A percentile compares a stretch with the other conserved stretches of the same genome.
Evolutionary conservation across 169 alveolate genomes (phyloP).

Genomic region (Plasmodium blacklocki): DNA sequence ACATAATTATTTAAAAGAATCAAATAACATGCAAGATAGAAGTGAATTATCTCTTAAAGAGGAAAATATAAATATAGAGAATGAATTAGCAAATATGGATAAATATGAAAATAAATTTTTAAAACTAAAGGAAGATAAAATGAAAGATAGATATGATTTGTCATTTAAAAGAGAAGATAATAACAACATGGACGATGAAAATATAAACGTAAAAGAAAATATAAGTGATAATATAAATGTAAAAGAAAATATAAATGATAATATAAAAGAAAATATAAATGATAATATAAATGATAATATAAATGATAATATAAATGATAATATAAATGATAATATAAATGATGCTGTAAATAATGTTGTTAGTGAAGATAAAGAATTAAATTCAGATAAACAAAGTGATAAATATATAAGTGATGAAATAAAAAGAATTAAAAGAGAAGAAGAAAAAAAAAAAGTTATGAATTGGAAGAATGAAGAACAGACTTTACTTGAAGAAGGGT

Average conservation of each 20-base stretch:
- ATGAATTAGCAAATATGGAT: neutral
- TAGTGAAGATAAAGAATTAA: neutral
- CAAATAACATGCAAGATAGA: too few species aligned
- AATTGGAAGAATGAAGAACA: slow-evolving; percentile 66
- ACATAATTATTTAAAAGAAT: too few species aligned
- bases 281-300: neutral
- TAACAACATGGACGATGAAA: too few species aligned
- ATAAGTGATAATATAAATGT: neutral
- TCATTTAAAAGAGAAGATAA: slow-evolving; percentile 8
- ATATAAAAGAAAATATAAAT: neutral
- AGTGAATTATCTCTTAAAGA: neutral
- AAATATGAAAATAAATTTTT: neutral
- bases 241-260: neutral
- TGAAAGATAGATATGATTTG: neutral
- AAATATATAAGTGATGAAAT: slow-evolving; percentile 20
- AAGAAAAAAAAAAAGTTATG: slow-evolving; percentile 72
- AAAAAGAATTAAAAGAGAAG: slow-evolving; percentile 58
- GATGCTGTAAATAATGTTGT: neutral
- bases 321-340: slow-evolving; percentile 7
- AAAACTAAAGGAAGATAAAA: neutral
- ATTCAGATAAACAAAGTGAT: neutral
- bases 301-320: slow-evolving; percentile 1
- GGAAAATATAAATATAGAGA: neutral
- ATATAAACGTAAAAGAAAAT: neutral
- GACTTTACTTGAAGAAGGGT: slow-evolving; percentile 62